phyloP scores from a whole-genome alignment of 768 basidiomycete species.

The Termitomyces sp. region DNA sequence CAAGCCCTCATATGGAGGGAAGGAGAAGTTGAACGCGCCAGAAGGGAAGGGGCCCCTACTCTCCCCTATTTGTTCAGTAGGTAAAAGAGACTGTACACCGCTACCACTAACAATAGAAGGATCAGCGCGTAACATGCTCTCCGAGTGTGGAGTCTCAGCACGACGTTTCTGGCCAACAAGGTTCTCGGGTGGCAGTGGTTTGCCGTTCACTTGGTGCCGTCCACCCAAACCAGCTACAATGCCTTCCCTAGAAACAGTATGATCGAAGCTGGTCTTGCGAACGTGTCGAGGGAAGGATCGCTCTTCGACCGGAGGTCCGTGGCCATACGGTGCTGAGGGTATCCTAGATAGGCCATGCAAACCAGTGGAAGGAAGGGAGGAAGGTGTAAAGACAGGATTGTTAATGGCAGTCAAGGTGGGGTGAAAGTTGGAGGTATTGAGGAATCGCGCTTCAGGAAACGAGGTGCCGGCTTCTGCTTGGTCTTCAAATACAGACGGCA shows the following conservation, averaged over 20 bases:
- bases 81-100: constrained; percentile 10
- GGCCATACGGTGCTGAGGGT: constrained; percentile 36
- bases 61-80: constrained; percentile 31
- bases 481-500: constrained; percentile 46
- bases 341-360: constrained; percentile 52
- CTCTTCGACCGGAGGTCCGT: constrained; percentile 29
- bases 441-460: constrained; percentile 27
- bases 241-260: constrained; percentile 73
- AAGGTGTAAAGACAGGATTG: constrained; percentile 55
- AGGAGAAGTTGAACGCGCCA: constrained; percentile 69
- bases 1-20: constrained; percentile 59
- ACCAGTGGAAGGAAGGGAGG: constrained; percentile 72
- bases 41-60: constrained; percentile 57
- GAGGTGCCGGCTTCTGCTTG: constrained; percentile 29
- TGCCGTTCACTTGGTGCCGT: constrained; percentile 79
- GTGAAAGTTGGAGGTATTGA: constrained; percentile 29
- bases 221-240: constrained; percentile 56
- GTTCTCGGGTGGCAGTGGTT: constrained; percentile 62
- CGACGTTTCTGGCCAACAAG: constrained; percentile 72
- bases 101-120: constrained; percentile 52
- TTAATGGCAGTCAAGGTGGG: constrained; percentile 36
- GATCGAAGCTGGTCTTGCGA: constrained; percentile 93
- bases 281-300: constrained; percentile 79
- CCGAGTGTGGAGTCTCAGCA: constrained; percentile 76
- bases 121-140: constrained; percentile 78